A percentile compares a stretch with the other conserved stretches of the same genome.
These are phyloP conservation scores for Hericium alpestre DNA, from an alignment of 768 basidiomycete genomes.

Conservation along the genomic window DNA sequence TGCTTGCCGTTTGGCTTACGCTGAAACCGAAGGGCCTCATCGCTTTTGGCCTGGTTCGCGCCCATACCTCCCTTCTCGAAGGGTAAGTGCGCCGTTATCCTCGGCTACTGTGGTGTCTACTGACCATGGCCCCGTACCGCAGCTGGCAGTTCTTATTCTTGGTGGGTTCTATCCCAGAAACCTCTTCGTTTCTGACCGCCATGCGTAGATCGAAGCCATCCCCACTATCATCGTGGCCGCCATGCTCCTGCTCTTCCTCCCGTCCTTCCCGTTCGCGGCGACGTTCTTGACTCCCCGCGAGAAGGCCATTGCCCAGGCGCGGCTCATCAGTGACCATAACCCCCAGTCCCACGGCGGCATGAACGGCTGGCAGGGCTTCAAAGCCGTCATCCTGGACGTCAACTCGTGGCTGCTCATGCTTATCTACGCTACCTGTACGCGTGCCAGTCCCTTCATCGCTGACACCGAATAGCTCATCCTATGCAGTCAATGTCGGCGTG, in stretches of 20 bases:
- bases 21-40: slow-evolving; percentile 32
- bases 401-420: slow-evolving; percentile 45
- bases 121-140: background rate
- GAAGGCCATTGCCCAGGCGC: slow-evolving; percentile 46
- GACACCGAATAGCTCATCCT: background rate
- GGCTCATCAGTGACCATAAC: slow-evolving; percentile 43
- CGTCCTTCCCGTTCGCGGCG: slow-evolving; percentile 46
- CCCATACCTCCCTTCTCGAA: slow-evolving; percentile 31
- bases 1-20: background rate
- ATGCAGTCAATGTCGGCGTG: slow-evolving; percentile 1
- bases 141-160: slow-evolving; percentile 56
- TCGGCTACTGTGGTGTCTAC: background rate
- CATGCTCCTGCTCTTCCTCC: slow-evolving; percentile 38
- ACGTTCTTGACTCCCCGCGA: slow-evolving; percentile 42
- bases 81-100: slow-evolving; percentile 21
- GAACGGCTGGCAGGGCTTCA: slow-evolving; percentile 46
- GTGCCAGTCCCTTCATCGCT: background rate
- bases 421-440: slow-evolving; percentile 42
- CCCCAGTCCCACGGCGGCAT: slow-evolving; percentile 50
- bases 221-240: slow-evolving; percentile 44
- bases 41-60: slow-evolving; percentile 46
- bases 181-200: background rate
- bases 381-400: slow-evolving; percentile 36
- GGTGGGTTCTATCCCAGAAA: slow-evolving; percentile 18
- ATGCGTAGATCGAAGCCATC: slow-evolving; percentile 40